These are phyloP conservation scores for Podila epicladia DNA, from an alignment of 192 early-diverging fungal species.

Conservation along the genomic window DNA sequence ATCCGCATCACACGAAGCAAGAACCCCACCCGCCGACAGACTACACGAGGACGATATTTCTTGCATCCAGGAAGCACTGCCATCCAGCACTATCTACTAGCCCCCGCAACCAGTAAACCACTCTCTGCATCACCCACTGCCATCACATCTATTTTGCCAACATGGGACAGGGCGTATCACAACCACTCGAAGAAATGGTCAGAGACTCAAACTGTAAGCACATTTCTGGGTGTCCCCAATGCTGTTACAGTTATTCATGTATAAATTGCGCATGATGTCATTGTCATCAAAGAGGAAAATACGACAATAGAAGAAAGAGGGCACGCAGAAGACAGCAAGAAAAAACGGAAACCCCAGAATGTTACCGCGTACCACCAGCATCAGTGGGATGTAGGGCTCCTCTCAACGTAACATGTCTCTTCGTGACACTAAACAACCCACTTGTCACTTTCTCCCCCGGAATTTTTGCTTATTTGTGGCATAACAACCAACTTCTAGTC, in stretches of 20 bases:
- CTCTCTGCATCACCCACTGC: neutral
- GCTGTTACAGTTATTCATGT: neutral
- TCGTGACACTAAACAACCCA: neutral
- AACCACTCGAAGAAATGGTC: constrained; percentile 81
- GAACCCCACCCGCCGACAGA: neutral
- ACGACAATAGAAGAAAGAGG: no score
- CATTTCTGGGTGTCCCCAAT: no score
- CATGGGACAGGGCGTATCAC: constrained; percentile 75
- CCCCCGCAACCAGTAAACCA: neutral
- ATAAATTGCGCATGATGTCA: neutral
- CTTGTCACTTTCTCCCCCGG: neutral
- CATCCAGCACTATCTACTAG: neutral
- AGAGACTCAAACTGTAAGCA: constrained; percentile 79
- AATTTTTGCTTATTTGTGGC: neutral
- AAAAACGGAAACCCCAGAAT: no score
- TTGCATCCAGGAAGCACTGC: neutral
- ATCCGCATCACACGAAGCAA: neutral
- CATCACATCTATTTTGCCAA: neutral
- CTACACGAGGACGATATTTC: neutral
- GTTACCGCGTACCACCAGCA: no score
- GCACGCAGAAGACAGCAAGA: no score
- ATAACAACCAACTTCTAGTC: constrained; percentile 52
- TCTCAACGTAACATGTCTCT: no score
- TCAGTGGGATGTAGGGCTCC: no score
- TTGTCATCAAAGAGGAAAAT: no score